Base-by-base conservation (phyloP, 2,329 filamentous ascomycete genomes). In the Verticillium klebahnii region DNA sequence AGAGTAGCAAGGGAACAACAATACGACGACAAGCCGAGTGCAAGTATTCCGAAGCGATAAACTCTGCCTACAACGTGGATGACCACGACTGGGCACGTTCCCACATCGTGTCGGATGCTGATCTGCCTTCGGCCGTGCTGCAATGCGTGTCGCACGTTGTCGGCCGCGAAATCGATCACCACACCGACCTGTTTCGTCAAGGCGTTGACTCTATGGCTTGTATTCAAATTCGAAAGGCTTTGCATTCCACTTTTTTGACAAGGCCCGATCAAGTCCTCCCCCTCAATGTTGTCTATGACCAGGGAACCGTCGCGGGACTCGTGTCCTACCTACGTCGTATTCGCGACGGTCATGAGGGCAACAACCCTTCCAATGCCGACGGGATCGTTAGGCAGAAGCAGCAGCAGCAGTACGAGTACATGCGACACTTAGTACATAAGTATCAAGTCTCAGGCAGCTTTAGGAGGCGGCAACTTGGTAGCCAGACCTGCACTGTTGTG, bases 1-100 rank as follows among this genome's bases (percentile, higher is more conserved):
- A 86, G 70, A 89, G 83, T 63, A 89, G 84, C 64, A 89, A 89
- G 70, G 86, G 86, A 0, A 87, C 85, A 0, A 74, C 86, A 1
- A 71, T 89, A 17, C 75, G 86, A 29, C 73, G 72, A 14, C 75
- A 76, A 56, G 84, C 81, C 0, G 83, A 87, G 62, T 74, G 79
- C 54, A 72, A 73, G 8, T 88, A 83, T 66, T 68, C 71, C 1
- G 61, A 73, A 0, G 63, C 74, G 1, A 87, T 88, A 25, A 73
- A 80, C 9, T 57, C 65, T 1, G 77, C 79, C 0, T 88, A 87
- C 52, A 50, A 67, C 59, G 9, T 25, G 40, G 8, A 50, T 9
- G 40, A 50, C 2, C 6, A 7, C 40, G 64, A n/a, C 59, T 64
- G 12, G 40, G 40, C 32, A 37, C 57, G 39, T 31, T 60, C 31